Evolutionary conservation across 495 filamentous ascomycete genomes (phyloP), one percentile per base, ranked within the genome.

Genomic region (Hamigera avellanea): DNA sequence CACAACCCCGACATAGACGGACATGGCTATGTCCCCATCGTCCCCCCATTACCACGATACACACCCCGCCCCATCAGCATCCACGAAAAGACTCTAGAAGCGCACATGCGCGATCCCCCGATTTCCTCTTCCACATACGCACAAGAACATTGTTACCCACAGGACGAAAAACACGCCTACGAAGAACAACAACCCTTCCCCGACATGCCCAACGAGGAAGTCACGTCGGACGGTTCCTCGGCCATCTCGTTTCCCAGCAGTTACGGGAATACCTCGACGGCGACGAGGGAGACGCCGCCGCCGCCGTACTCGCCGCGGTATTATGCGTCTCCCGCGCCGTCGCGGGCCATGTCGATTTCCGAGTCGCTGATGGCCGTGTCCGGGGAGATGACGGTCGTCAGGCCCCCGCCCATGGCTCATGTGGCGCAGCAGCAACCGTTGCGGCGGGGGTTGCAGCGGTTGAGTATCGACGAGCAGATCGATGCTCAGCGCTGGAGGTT

Each of bases 201-300:
- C 34, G 6, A 18, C 32, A 34, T 32, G 26, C 12, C 39, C 33
- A n/a, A 15, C 9, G 60, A 57, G 13, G 62, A 62, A 16, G 39
- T 50, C 27, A 50, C 53, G 0, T 58, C 60, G 2, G 62, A 66
- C 38, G 53, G 44, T 32, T 64, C 64, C 14, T 68, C 64, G 6
- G 54, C 56, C 10, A 45, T 63, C 40, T 68, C 64, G 8, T 68
- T 64, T 38, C 57, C 62, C 2, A 68, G 64, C 41, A 66, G 61
- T 35, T 68, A 62, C 42, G 64, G 64, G 6, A 64, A 68, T 36
- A 68, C 64, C 5, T 68, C 64, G 0, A 68, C 64, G 7, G 64
- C 62, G 8, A 68, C 64, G 4, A 40, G 64, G 14, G 64, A 68
- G 18, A 68, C 64, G 0, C 64, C 62, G 2, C 64, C 64, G 23